These are phyloP conservation scores for Trebouxia sp. DNA, from an alignment of 139 green algal species.

Conservation along the genomic window DNA sequence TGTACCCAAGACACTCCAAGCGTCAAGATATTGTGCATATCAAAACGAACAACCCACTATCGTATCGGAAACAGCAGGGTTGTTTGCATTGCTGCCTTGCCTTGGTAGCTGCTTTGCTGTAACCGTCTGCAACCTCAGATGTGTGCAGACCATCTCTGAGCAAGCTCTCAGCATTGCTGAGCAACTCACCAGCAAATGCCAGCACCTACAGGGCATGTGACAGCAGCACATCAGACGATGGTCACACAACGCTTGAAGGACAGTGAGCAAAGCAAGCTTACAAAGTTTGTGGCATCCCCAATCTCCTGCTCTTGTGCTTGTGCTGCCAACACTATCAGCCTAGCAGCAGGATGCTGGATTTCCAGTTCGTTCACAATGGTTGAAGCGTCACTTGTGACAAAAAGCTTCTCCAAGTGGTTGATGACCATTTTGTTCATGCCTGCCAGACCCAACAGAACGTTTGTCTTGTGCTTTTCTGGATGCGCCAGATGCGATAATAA, in stretches of 20 bases:
- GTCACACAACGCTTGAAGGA: neutral
- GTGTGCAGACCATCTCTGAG: slow-evolving; percentile 92
- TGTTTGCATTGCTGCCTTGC: slow-evolving; percentile 30
- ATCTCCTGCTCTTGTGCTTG: slow-evolving; percentile 95
- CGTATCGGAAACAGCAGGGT: too few species aligned
- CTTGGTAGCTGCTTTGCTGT: slow-evolving; percentile 81
- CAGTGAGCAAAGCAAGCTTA: slow-evolving; percentile 36
- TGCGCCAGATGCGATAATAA: too few species aligned
- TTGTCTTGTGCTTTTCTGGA: neutral
- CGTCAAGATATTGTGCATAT: neutral
- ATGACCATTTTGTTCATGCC: slow-evolving; percentile 99
- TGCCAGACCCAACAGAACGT: slow-evolving; percentile 41
- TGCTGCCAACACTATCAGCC: slow-evolving; percentile 91
- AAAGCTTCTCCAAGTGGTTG: slow-evolving; percentile 99
- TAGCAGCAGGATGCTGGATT: slow-evolving; percentile 96
- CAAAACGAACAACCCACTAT: neutral
- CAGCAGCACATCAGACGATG: neutral
- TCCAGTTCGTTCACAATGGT: slow-evolving; percentile 97
- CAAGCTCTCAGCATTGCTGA: slow-evolving; percentile 86
- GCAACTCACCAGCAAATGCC: slow-evolving; percentile 92
- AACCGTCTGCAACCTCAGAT: slow-evolving; percentile 94
- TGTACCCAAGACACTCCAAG: slow-evolving; percentile 29
- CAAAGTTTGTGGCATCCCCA: slow-evolving; percentile 97
- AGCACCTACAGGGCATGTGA: slow-evolving; percentile 46
- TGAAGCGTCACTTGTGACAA: slow-evolving; percentile 95